Conservation (phyloP, 2,329 filamentous ascomycete genomes). For the Ceratocystiopsis sp. region DNA sequence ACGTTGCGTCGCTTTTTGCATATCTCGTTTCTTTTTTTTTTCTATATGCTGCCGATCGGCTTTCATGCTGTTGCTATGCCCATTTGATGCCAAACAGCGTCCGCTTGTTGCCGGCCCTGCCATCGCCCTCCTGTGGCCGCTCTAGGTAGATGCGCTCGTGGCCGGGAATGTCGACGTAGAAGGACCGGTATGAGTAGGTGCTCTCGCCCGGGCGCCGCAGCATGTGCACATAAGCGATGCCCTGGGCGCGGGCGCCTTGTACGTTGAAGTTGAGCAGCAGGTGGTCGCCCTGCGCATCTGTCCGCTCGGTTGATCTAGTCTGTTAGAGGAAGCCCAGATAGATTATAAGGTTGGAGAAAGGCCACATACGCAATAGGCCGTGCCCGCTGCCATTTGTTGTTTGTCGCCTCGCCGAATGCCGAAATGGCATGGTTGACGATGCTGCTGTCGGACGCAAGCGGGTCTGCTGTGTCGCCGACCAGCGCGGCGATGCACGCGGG, state of each 20-base stretch:
- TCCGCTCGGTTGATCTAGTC: constrained; percentile 46
- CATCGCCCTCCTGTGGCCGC: constrained; percentile 29
- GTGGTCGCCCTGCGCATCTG: constrained; percentile 63
- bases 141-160: constrained; percentile 49
- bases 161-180: constrained; percentile 66
- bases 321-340: constrained; percentile 5
- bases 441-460: no score
- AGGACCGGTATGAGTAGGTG: constrained; percentile 62
- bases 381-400: constrained; percentile 62
- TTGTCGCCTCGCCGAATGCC: constrained; percentile 66
- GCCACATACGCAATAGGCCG: constrained; percentile 39
- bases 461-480: constrained; percentile 39
- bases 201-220: constrained; percentile 44
- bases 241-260: constrained; percentile 57
- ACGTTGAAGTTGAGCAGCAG: constrained; percentile 76
- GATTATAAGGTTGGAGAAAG: neutral
- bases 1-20: no score
- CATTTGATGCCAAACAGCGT: constrained; percentile 48
- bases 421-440: constrained; percentile 45
- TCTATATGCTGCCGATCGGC: neutral
- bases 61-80: constrained; percentile 15
- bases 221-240: constrained; percentile 64
- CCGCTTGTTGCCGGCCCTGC: constrained; percentile 17
- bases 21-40: neutral
- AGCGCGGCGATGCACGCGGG: constrained; percentile 47